Evolutionary conservation across 768 basidiomycete species (phyloP).

Genomic region (Chalciporus chontae): DNA sequence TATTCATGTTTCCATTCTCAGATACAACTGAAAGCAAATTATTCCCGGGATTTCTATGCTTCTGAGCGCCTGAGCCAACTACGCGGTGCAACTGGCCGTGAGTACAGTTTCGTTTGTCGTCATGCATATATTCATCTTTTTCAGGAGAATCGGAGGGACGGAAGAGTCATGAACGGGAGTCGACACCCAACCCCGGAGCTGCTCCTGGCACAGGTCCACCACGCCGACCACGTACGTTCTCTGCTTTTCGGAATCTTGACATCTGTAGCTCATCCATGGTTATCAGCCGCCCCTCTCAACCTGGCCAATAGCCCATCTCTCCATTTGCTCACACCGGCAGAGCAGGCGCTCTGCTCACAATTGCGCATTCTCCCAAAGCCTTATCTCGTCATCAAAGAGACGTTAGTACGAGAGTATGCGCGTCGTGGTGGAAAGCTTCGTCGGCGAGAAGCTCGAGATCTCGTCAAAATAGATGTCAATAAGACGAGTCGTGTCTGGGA

Average conservation of each 20-base stretch:
- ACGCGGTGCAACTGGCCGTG: conserved; percentile 46
- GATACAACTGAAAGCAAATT: conserved; percentile 60
- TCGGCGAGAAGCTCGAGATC: conserved; percentile 81
- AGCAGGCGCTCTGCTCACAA: conserved; percentile 84
- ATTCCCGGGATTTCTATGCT: conserved; percentile 53
- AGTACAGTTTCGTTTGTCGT: conserved; percentile 37
- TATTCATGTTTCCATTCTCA: conserved; percentile 22
- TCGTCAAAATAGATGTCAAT: conserved; percentile 91
- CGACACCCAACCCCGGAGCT: conserved; percentile 47
- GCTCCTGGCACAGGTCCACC: conserved; percentile 36
- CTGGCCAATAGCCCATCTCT: conserved; percentile 87
- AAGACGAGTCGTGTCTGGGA: conserved; percentile 94
- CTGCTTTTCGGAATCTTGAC: not conserved
- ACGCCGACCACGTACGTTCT: conserved; percentile 41
- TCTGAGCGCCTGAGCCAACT: conserved; percentile 50
- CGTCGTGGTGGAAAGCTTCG: conserved; percentile 85
- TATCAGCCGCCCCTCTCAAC: conserved; percentile 66
- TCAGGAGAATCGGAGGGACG: conserved; percentile 47
- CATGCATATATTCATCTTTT: not conserved
- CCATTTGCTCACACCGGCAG: conserved; percentile 83
- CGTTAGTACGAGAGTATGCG: conserved; percentile 89
- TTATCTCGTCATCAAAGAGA: conserved; percentile 94
- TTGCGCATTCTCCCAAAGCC: conserved; percentile 93
- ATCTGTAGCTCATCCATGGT: not conserved
- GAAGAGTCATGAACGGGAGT: conserved; percentile 58